Conservation (phyloP, 2,329 filamentous ascomycete genomes). For the Pyrenophora graminea region DNA sequence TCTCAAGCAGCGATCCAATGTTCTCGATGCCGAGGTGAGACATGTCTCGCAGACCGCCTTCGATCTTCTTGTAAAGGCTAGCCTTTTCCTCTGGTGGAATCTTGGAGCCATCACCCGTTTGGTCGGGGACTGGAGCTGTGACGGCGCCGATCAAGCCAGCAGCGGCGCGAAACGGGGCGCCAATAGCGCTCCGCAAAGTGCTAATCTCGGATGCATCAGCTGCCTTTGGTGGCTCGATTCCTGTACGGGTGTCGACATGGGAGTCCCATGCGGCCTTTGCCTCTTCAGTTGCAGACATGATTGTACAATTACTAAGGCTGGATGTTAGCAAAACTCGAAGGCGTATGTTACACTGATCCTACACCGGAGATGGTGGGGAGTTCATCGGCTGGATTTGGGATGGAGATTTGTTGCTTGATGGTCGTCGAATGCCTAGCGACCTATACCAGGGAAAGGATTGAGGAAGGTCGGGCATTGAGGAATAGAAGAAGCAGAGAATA, state of each 20-base stretch:
- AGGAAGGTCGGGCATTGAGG: no score
- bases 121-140: conserved; percentile 35
- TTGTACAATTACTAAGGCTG: conserved; percentile 5
- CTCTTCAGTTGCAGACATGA: conserved; percentile 21
- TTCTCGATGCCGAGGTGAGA: conserved; percentile 41
- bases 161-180: conserved; percentile 34
- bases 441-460: no score
- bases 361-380: background rate
- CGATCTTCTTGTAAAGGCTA: conserved; percentile 41
- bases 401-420: background rate
- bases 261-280: conserved; percentile 32
- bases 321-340: background rate
- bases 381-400: background rate
- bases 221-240: conserved; percentile 31
- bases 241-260: conserved; percentile 42
- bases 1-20: conserved; percentile 44
- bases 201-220: conserved; percentile 40
- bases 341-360: background rate
- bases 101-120: conserved; percentile 52
- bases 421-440: background rate
- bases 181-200: conserved; percentile 37
- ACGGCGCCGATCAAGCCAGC: conserved; percentile 37
- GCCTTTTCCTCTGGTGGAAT: conserved; percentile 40
- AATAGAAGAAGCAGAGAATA: no score
- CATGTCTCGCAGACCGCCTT: conserved; percentile 39